phyloP scores from a whole-genome alignment of 1,139 yeast genomes.

The Kodamaea plutei region DNA sequence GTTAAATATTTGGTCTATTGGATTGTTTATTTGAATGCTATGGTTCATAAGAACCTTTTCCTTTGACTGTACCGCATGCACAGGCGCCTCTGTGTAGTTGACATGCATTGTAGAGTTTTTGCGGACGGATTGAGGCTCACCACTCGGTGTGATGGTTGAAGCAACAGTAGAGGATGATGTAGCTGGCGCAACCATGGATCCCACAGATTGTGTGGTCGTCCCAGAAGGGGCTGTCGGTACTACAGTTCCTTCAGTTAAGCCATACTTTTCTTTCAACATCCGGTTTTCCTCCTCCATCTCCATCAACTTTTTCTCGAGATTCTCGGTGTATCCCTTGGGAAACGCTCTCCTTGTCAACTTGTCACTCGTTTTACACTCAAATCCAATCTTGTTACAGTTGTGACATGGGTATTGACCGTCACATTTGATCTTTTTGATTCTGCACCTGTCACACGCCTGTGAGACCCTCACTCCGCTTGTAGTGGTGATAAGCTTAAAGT shows the following conservation, averaged over 20 bases:
- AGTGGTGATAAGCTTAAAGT: slow-evolving; percentile 39
- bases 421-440: slow-evolving; percentile 73
- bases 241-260: slow-evolving; percentile 5
- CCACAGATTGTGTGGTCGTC: not conserved
- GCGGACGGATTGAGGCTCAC: not conserved
- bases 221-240: too few species aligned
- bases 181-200: not conserved
- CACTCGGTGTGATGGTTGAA: not conserved
- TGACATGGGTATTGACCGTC: slow-evolving; percentile 70
- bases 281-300: slow-evolving; percentile 58
- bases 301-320: slow-evolving; percentile 58
- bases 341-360: slow-evolving; percentile 61
- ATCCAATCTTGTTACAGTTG: slow-evolving; percentile 60
- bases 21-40: slow-evolving; percentile 38
- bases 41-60: slow-evolving; percentile 3
- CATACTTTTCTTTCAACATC: slow-evolving; percentile 24
- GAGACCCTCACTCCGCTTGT: slow-evolving; percentile 49
- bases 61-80: slow-evolving; percentile 1
- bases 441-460: slow-evolving; percentile 79
- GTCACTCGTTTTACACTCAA: slow-evolving; percentile 68
- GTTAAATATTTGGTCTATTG: slow-evolving; percentile 48
- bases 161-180: not conserved
- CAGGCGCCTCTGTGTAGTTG: slow-evolving; percentile 2
- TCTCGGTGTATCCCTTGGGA: slow-evolving; percentile 63
- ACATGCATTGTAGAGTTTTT: slow-evolving; percentile 1